These are phyloP conservation scores for Elsinoe fawcettii DNA, from an alignment of 2,329 filamentous ascomycete species.

Conservation along the genomic window DNA sequence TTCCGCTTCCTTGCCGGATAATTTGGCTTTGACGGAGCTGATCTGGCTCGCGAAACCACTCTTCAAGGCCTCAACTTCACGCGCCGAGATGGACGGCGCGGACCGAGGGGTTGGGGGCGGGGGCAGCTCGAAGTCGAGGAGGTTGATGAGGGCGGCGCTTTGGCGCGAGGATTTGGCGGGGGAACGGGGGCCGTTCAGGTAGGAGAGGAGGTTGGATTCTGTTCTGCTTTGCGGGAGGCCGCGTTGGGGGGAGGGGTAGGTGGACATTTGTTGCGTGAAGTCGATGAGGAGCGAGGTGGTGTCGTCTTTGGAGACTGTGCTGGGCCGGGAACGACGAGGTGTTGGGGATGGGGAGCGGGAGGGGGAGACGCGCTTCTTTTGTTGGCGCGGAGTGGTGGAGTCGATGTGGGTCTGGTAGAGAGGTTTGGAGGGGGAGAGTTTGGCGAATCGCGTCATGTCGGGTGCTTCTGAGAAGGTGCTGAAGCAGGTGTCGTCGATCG, in stretches of 20 bases:
- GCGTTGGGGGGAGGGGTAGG: slow-evolving; percentile 37
- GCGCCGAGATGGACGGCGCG: slow-evolving; percentile 80
- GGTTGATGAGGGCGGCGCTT: slow-evolving; percentile 49
- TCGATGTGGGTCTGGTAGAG: slow-evolving; percentile 32
- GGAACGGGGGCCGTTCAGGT: slow-evolving; percentile 36
- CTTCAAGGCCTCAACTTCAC: slow-evolving; percentile 88
- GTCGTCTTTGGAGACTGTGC: slow-evolving; percentile 34
- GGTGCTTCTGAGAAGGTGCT: slow-evolving; percentile 86
- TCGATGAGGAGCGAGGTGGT: slow-evolving; percentile 76
- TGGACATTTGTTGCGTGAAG: slow-evolving; percentile 71
- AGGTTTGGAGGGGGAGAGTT: slow-evolving; percentile 37
- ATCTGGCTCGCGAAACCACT: slow-evolving; percentile 88
- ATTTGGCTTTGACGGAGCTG: slow-evolving; percentile 81
- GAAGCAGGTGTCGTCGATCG: slow-evolving; percentile 63
- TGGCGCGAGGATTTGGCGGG: slow-evolving; percentile 27
- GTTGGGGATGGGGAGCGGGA: slow-evolving; percentile 44
- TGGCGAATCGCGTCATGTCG: slow-evolving; percentile 76
- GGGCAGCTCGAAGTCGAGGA: slow-evolving; percentile 89
- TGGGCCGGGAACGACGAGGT: slow-evolving; percentile 41
- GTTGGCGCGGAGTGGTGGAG: slow-evolving; percentile 43
- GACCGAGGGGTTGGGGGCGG: slow-evolving; percentile 87
- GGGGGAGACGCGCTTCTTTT: slow-evolving; percentile 36
- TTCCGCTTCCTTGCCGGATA: slow-evolving; percentile 90
- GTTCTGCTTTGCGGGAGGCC: slow-evolving; percentile 35
- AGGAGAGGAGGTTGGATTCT: slow-evolving; percentile 42